Base-by-base conservation (phyloP, 202 grass and related monocot species). In the Thinopyrum obtusiflorum region DNA sequence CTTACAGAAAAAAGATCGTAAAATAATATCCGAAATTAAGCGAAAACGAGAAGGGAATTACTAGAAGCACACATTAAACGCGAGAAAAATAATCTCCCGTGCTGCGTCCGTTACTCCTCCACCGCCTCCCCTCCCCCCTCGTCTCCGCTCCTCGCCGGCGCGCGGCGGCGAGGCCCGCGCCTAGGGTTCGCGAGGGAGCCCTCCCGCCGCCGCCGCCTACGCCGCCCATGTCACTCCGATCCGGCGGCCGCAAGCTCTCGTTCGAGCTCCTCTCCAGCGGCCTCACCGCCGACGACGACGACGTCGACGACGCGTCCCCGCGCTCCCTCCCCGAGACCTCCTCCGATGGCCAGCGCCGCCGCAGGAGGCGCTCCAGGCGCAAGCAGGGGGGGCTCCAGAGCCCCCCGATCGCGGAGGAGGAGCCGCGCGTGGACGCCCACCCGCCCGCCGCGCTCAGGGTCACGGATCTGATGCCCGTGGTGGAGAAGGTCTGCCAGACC, bases 211-310 rank as follows among this genome's bases (percentile, higher is more conserved):
- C 29, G 28, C 26, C 27, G 2, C 66, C 15, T 23, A 7, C 28
- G 57, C 68, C 31, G 39, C 78, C 79, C 69, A 98, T 98, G 93
- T 84, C 93, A 68, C 20, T 89, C 85, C 86, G 91, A 96, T 94
- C 93, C 35, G 73, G 68, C 40, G 77, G 59, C 32, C 80, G 92
- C 28, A 78, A 88, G 77, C 88, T 94, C 66, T 96, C 96, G 47
- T 98, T 96, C 90, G 93, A 94, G 53, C 80, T 98, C 67, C 96
- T 98, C 80, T 89, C 91, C 63, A 78, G 69, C 37, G 82, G 87
- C 69, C 84, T 73, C 44, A 77, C 84, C 77, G 83, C 64, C 26
- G 90, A 82, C 69, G 85, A 88, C 26, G 17, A 17, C 32, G 82
- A 65, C 78, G 80, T 40, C 9, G 83, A 76, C 79, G 80, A 71